Evolutionary conservation across 805 yeast genomes (phyloP), one percentile per base, ranked within the genome.

Genomic region (Wickerhamomyces chambardii): DNA sequence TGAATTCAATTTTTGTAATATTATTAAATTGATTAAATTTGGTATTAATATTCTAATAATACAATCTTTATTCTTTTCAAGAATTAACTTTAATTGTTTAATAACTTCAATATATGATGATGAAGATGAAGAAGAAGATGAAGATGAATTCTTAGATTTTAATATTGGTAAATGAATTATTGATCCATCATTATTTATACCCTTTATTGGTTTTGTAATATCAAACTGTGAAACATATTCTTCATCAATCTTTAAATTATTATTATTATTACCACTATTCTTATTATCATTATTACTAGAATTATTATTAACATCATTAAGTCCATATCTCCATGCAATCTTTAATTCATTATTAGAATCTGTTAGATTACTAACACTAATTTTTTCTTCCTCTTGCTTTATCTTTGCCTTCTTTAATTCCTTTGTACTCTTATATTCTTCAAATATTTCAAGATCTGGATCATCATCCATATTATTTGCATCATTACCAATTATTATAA

Each of bases 271-370:
- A 28, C 12, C n/a, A 5, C 55, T 66, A 28, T 47, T 56, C 6
- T 29, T 29, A 10, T 41, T 36, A 7, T 35, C 35, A 31, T 40
- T 48, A 36, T 31, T 42, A 28, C 12, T 24, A 38, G 49, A 45
- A 44, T 53, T 35, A 50, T 46, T 37, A 30, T 57, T 59, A 33
- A n/a, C n/a, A n/a, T 63, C 62, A 17, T 63, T 64, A 36, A 65
- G 58, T 1, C 90, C 92, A 50, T 89, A 89, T 48, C 97, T 72
- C 97, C 97, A 89, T 1, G 97, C 97, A 45, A 89, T 89, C 51
- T 79, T 84, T 68, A 89, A 62, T 43, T 80, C 84, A 6, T 59
- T 22, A 17, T 46, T 46, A 31, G 7, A 8, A 24, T 24, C 12
- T 12, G 14, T 24, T 24, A 24, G 12, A 50, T 84, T 84, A 22